Evolutionary conservation across 768 basidiomycete species (phyloP).

Genomic region (Lentinula boryana): DNA sequence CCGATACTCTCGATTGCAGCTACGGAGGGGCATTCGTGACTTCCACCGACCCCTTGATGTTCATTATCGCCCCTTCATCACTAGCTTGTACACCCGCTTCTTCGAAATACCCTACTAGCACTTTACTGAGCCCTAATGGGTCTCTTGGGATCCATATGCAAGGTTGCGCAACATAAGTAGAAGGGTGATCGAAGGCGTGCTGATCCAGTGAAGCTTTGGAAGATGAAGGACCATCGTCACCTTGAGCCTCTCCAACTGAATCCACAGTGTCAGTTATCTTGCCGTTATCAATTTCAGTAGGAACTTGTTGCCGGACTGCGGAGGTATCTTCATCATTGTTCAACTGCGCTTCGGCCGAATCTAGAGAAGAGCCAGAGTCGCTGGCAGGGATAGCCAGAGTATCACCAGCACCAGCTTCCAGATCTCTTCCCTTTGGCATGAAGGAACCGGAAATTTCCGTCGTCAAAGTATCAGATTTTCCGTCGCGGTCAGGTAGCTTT

Average conservation of each 20-base stretch:
- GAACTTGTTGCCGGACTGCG: conserved; percentile 19
- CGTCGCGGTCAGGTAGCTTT: conserved; percentile 18
- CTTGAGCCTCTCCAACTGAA: conserved; percentile 13
- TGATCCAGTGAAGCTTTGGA: conserved; percentile 18
- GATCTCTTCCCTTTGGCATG: conserved; percentile 9
- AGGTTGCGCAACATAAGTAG: conserved; percentile 36
- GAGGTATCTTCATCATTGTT: conserved; percentile 12
- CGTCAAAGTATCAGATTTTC: conserved; percentile 24
- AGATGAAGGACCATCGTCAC: conserved; percentile 11
- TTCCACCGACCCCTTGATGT: conserved; percentile 35
- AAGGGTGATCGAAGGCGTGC: conserved; percentile 44
- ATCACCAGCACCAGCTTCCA: neutral
- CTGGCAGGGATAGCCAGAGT: too few species aligned
- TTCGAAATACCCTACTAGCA: conserved; percentile 31
- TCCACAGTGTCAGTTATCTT: neutral
- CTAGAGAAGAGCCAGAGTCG: neutral
- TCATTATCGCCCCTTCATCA: conserved; percentile 39
- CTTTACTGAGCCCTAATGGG: conserved; percentile 31
- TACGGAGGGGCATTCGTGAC: conserved; percentile 36
- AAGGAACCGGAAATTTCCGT: conserved; percentile 17
- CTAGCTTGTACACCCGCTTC: conserved; percentile 35
- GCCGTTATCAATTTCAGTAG: conserved; percentile 9
- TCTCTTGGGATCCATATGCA: conserved; percentile 46
- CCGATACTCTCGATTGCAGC: too few species aligned
- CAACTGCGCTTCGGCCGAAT: neutral